These are phyloP conservation scores for Euclidium syriacum DNA, from an alignment of 345 rosid species.

Conservation along the genomic window DNA sequence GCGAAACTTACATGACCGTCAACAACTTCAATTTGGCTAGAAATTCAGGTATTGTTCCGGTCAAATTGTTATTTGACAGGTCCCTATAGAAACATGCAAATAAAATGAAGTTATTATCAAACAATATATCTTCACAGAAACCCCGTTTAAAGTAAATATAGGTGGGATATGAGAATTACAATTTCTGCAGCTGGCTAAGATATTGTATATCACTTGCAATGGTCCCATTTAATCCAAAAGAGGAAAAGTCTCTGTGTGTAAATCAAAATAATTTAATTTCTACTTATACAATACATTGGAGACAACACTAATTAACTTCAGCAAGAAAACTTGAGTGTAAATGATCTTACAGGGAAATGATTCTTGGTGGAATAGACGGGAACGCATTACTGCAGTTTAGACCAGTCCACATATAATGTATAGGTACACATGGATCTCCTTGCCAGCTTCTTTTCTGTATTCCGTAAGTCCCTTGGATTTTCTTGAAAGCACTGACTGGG, in stretches of 20 bases:
- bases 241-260: constrained; percentile 22
- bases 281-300: too few species aligned
- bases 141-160: too few species aligned
- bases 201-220: constrained; percentile 16
- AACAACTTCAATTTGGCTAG: constrained; percentile 34
- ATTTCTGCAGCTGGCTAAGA: constrained; percentile 25
- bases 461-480: constrained; percentile 31
- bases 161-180: constrained; percentile 25
- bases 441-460: constrained; percentile 37
- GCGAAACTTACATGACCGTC: constrained; percentile 39
- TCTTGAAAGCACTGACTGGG: constrained; percentile 33
- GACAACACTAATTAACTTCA: background rate
- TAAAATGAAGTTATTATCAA: background rate
- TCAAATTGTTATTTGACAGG: constrained; percentile 39
- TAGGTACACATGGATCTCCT: constrained; percentile 53
- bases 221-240: constrained; percentile 27
- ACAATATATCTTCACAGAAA: too few species aligned
- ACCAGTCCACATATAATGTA: constrained; percentile 33
- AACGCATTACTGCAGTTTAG: constrained; percentile 31
- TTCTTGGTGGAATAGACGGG: constrained; percentile 6
- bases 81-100: constrained; percentile 35
- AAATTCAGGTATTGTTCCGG: constrained; percentile 37
- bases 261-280: background rate
- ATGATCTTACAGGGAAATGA: constrained; percentile 4
- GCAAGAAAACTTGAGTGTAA: background rate